These are phyloP conservation scores for Penicillium griseofulvum DNA, from an alignment of 2,329 filamentous ascomycete species.

Conservation along the genomic window DNA sequence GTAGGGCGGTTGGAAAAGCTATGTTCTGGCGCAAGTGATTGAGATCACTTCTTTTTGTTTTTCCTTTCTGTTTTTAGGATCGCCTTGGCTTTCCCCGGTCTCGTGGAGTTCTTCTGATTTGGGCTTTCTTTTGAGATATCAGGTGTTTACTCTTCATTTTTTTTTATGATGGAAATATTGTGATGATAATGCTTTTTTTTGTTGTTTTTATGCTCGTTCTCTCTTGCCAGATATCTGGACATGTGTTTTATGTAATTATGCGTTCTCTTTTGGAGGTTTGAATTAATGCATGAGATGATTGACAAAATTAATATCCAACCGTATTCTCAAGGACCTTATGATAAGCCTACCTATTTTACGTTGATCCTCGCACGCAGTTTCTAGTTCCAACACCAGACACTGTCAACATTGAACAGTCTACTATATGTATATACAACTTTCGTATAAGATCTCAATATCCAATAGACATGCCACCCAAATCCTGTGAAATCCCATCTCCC, in stretches of 20 bases:
- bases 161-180: constrained; percentile 25
- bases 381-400: neutral
- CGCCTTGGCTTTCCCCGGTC: neutral
- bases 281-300: constrained; percentile 1
- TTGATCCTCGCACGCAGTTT: neutral
- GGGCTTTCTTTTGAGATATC: constrained; percentile 4
- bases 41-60: neutral
- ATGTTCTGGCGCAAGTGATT: constrained; percentile 43
- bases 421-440: neutral
- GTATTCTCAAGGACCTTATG: too few species aligned
- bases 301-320: neutral
- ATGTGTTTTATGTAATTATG: constrained; percentile 18
- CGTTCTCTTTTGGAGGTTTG: neutral
- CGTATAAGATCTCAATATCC: neutral
- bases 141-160: constrained; percentile 9
- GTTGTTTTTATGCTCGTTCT: constrained; percentile 1
- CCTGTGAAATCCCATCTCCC: neutral
- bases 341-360: neutral
- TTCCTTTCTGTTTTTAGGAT: neutral
- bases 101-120: constrained; percentile 4
- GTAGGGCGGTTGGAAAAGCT: constrained; percentile 33
- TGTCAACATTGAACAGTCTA: neutral
- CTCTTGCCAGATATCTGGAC: constrained; percentile 13
- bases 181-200: constrained; percentile 14
- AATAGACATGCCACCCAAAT: neutral